These are phyloP conservation scores for Backusella macrospora DNA, from an alignment of 192 early-diverging fungal species.

Conservation along the genomic window DNA sequence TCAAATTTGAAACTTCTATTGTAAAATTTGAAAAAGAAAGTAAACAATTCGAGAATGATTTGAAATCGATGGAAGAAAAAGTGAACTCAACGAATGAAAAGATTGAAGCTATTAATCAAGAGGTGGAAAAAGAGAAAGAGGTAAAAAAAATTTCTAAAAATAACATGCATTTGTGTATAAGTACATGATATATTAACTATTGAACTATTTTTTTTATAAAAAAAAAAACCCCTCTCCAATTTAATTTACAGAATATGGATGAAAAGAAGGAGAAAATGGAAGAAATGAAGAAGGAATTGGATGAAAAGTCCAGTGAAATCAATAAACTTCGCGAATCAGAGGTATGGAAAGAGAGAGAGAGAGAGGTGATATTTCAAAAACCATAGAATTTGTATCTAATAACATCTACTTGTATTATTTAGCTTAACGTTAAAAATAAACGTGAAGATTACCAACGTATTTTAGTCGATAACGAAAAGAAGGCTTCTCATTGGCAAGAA, in stretches of 20 bases:
- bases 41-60: slow-evolving; percentile 52
- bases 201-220: not conserved
- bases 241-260: slow-evolving; percentile 54
- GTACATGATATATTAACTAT: too few relatives aligned
- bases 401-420: slow-evolving; percentile 6
- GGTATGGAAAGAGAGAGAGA: slow-evolving; percentile 38
- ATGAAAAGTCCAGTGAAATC: slow-evolving; percentile 63
- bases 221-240: not conserved
- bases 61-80: slow-evolving; percentile 44
- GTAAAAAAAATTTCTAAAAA: not conserved
- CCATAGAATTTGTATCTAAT: not conserved
- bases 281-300: slow-evolving; percentile 67
- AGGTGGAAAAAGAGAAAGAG: slow-evolving; percentile 21
- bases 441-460: slow-evolving; percentile 67
- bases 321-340: slow-evolving; percentile 69
- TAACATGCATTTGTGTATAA: not conserved
- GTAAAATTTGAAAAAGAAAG: slow-evolving; percentile 66
- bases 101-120: slow-evolving; percentile 30
- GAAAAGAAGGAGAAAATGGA: slow-evolving; percentile 70
- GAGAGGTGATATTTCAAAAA: too few relatives aligned
- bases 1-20: slow-evolving; percentile 68
- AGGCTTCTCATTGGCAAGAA: slow-evolving; percentile 57
- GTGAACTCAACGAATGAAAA: slow-evolving; percentile 20
- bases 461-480: slow-evolving; percentile 60
- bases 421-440: slow-evolving; percentile 60